Evolutionary conservation across 2,329 filamentous ascomycete species (phyloP).

Genomic region (Erysiphe neolycopersici): DNA sequence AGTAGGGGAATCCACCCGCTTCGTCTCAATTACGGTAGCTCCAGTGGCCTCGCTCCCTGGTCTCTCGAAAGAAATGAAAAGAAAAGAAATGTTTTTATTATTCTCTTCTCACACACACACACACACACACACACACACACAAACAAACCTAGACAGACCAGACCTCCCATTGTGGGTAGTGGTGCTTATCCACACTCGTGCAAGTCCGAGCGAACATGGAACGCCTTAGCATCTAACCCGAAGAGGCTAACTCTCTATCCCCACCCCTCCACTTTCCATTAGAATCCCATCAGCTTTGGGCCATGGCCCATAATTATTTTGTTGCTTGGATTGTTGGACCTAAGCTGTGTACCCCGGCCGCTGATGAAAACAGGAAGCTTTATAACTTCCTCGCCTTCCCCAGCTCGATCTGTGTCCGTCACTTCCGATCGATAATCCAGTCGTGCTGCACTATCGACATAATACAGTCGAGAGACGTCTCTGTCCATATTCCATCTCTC

Average conservation of each 20-base stretch:
- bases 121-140: too few relatives aligned
- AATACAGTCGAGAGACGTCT: neutral
- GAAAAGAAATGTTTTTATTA: neutral
- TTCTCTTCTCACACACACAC: too few relatives aligned
- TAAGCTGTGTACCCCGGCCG: neutral
- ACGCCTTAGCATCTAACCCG: neutral
- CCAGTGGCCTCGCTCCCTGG: too few relatives aligned
- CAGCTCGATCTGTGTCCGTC: neutral
- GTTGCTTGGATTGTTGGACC: neutral
- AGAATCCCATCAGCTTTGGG: neutral
- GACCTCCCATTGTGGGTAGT: neutral
- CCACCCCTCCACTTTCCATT: neutral
- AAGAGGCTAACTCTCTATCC: neutral
- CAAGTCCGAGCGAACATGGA: slow-evolving; percentile 1
- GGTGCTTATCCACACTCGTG: neutral
- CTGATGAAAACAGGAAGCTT: neutral
- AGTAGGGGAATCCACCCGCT: neutral
- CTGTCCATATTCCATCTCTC: neutral
- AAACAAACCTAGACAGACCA: neutral
- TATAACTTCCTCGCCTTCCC: neutral
- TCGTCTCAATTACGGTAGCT: neutral
- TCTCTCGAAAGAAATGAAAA: neutral
- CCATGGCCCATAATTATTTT: neutral
- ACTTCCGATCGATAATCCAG: neutral
- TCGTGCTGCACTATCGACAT: neutral